Conservation (phyloP, 495 filamentous ascomycete genomes). For the Xylaria cubensis region DNA sequence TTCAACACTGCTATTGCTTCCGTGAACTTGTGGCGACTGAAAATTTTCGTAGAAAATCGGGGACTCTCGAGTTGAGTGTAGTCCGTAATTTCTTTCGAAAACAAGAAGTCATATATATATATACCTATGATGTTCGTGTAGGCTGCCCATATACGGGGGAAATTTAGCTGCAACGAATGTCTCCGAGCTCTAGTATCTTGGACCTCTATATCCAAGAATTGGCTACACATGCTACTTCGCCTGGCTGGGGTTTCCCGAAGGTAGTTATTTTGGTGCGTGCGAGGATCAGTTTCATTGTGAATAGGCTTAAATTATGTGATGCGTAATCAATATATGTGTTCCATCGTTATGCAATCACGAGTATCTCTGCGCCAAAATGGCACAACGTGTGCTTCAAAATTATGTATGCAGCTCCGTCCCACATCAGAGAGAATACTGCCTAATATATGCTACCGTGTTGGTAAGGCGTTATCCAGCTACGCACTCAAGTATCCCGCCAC, state of each 20-base stretch:
- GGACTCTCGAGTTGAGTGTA: no score
- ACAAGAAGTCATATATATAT: no score
- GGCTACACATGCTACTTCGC: no score
- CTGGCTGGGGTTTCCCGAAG: no score
- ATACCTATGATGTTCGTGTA: no score
- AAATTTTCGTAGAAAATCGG: no score
- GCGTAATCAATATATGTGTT: neutral
- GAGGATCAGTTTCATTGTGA: neutral
- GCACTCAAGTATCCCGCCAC: neutral
- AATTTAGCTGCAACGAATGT: neutral
- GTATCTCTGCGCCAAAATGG: neutral
- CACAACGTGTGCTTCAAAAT: neutral
- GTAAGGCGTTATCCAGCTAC: neutral
- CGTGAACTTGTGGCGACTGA: no score
- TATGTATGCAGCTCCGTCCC: neutral
- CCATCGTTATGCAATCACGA: neutral
- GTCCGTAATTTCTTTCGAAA: no score
- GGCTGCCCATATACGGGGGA: no score
- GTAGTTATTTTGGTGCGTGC: no score
- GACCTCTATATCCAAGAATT: no score
- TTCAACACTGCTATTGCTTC: no score
- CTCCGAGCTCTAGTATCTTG: neutral
- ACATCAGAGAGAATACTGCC: neutral
- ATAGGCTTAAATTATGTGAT: neutral
- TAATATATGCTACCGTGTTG: neutral